Evolutionary conservation across 192 early-diverging fungal genomes (phyloP).

Genomic region (Lobosporangium transversale): DNA sequence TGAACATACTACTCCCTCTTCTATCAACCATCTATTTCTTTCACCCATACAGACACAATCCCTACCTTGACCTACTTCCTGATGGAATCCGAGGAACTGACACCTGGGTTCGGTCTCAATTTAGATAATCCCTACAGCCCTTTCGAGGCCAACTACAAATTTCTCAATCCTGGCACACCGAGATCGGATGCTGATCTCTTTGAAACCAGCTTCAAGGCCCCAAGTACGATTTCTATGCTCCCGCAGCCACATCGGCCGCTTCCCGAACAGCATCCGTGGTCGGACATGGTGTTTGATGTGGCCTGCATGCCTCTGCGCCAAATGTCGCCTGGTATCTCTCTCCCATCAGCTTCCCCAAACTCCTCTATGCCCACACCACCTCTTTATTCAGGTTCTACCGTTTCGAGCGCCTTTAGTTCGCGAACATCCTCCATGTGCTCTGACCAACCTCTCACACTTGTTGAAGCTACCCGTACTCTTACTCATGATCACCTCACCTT

Average conservation of each 20-base stretch:
- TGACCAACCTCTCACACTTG: constrained; percentile 10
- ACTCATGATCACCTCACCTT: constrained; percentile 34
- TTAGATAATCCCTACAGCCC: constrained; percentile 29
- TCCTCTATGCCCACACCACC: constrained; percentile 6
- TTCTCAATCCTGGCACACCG: constrained; percentile 13
- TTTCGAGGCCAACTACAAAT: constrained; percentile 27
- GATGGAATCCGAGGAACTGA: constrained; percentile 28
- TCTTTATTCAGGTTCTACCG: not conserved
- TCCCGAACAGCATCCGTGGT: constrained; percentile 26
- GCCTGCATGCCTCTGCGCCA: constrained; percentile 22
- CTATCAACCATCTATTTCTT: too few species aligned
- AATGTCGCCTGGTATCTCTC: constrained; percentile 9
- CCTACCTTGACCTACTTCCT: constrained; percentile 24
- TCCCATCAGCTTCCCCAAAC: constrained; percentile 6
- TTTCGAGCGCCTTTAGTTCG: constrained; percentile 6
- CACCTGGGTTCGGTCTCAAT: constrained; percentile 18
- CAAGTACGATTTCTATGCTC: constrained; percentile 5
- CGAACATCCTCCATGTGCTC: constrained; percentile 18
- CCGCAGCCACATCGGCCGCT: not conserved
- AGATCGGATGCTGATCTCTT: constrained; percentile 10
- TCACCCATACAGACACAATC: constrained; percentile 23
- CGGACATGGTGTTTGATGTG: constrained; percentile 38
- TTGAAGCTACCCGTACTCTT: constrained; percentile 1
- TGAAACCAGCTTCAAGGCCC: constrained; percentile 13
- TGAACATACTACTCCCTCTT: not conserved